Evolutionary conservation across 192 early-diverging fungal genomes (phyloP).

Genomic region (Backusella liffmaniae): DNA sequence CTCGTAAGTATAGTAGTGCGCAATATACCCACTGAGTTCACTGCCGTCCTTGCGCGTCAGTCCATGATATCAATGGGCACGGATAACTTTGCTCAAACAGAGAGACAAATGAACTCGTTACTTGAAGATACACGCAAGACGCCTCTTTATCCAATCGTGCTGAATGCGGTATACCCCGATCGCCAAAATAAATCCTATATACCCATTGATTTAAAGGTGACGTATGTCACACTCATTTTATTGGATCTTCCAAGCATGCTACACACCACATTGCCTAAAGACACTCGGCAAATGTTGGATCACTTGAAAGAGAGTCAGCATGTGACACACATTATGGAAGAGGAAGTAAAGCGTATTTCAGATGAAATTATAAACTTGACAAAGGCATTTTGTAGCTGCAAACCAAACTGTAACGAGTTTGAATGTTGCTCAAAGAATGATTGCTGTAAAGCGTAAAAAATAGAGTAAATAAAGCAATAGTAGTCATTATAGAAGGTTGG

Average conservation of each 20-base stretch:
- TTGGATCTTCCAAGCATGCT: conserved; percentile 52
- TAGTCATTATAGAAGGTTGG: too few species aligned
- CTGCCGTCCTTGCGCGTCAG: conserved; percentile 41
- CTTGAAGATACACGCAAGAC: conserved; percentile 42
- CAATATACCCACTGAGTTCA: conserved; percentile 41
- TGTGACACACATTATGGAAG: conserved; percentile 42
- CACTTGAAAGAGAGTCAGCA: conserved; percentile 21
- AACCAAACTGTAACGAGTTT: conserved; percentile 15
- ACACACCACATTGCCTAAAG: conserved; percentile 47
- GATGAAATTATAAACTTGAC: conserved; percentile 53
- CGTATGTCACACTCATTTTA: conserved; percentile 62
- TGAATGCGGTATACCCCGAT: conserved; percentile 28
- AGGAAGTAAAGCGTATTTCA: conserved; percentile 51
- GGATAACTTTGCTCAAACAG: conserved; percentile 26
- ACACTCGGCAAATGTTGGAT: conserved; percentile 40
- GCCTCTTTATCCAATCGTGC: conserved; percentile 41
- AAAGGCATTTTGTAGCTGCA: conserved; percentile 60
- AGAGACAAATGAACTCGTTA: conserved; percentile 35
- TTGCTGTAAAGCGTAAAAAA: not conserved
- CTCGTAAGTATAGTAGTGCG: conserved; percentile 44
- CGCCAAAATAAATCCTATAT: conserved; percentile 13
- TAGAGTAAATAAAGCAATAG: not conserved
- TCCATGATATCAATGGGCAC: conserved; percentile 16
- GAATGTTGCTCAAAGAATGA: not conserved
- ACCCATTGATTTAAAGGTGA: conserved; percentile 29